phyloP scores from a whole-genome alignment of 306 rosid genomes.

The Comarum palustre region DNA sequence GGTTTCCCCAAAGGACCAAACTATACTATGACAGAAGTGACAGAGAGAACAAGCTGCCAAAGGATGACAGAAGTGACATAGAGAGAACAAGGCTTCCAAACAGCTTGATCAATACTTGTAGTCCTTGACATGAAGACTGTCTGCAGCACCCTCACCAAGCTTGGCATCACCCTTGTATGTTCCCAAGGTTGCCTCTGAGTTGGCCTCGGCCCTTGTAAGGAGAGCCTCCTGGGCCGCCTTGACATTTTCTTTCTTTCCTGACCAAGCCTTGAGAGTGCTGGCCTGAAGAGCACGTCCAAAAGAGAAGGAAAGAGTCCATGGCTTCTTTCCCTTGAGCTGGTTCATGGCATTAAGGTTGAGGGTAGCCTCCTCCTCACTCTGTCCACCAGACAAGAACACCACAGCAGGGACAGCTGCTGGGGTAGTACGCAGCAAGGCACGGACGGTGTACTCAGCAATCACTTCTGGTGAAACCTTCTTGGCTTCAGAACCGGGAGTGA shows the following conservation, averaged over 20 bases:
- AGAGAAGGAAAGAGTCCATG: slow-evolving; percentile 77
- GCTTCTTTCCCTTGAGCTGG: slow-evolving; percentile 63
- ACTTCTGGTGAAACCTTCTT: slow-evolving; percentile 58
- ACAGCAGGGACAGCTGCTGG: slow-evolving; percentile 69
- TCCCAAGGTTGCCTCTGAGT: slow-evolving; percentile 72
- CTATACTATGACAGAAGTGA: not conserved
- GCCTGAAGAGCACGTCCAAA: slow-evolving; percentile 77
- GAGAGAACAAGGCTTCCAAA: not conserved
- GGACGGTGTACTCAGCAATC: slow-evolving; percentile 57
- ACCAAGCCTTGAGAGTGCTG: slow-evolving; percentile 78
- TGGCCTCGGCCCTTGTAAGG: slow-evolving; percentile 59
- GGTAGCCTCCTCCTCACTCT: slow-evolving; percentile 84
- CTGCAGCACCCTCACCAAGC: slow-evolving; percentile 58
- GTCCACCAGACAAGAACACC: slow-evolving; percentile 78
- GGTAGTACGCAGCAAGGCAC: slow-evolving; percentile 60
- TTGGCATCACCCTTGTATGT: slow-evolving; percentile 64
- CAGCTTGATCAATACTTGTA: slow-evolving; percentile 35
- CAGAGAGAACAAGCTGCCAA: not conserved
- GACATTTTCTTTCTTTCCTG: slow-evolving; percentile 57
- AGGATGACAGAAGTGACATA: not conserved
- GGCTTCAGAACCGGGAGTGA: slow-evolving; percentile 71
- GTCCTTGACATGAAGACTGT: slow-evolving; percentile 67
- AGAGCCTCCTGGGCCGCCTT: slow-evolving; percentile 58
- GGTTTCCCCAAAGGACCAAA: not conserved
- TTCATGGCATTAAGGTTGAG: slow-evolving; percentile 74